Base-by-base conservation (phyloP, 768 basidiomycete genomes). In the Leucogyrophana mollusca region DNA sequence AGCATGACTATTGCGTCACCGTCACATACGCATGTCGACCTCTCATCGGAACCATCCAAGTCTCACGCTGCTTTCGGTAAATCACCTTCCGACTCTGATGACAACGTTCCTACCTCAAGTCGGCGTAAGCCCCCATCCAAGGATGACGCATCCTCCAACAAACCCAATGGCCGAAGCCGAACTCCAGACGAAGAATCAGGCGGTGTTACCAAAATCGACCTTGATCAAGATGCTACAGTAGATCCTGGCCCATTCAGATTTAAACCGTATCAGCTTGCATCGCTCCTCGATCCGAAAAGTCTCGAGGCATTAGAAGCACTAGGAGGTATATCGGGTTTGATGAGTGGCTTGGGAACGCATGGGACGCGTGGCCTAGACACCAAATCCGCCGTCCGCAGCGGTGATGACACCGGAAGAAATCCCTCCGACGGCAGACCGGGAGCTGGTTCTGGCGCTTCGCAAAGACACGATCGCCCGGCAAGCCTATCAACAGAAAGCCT, bases 241-340 rank as follows among this genome's bases (percentile, higher is more conserved):
- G 78, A 94, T 60, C 79, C 85, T 1, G 65, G 78, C 1, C 90
- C 91, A 0, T 96, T 95, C 65, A 61, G 59, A 9, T 83, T 84
- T 58, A 83, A 82, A 46, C 90, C 94, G 0, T 79, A 75, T 50
- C 71, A 76, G 40, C 82, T 97, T 13, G 94, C 94, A 1, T 79
- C 82, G 49, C 78, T 96, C 43, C 82, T 98, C 30, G 94, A 98
- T 61, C 93, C 94, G 8, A 97, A 96, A 68, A 85, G 73, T 51
- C 52, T 94, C 9, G 76, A 84, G 2, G 61, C 73, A 11, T 76
- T 99, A 24, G 71, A 71, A 14, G 65, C 64, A 9, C 73, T 95
- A 27, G 94, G 93, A 16, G 96, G 96, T 34, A 70, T 77, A 7
- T 55, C 72, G 0, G 80, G 76, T 7, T 60, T 98, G 10, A 66